Conservation (phyloP, 331 rosid species). For the Erythrophleum ivorense region DNA sequence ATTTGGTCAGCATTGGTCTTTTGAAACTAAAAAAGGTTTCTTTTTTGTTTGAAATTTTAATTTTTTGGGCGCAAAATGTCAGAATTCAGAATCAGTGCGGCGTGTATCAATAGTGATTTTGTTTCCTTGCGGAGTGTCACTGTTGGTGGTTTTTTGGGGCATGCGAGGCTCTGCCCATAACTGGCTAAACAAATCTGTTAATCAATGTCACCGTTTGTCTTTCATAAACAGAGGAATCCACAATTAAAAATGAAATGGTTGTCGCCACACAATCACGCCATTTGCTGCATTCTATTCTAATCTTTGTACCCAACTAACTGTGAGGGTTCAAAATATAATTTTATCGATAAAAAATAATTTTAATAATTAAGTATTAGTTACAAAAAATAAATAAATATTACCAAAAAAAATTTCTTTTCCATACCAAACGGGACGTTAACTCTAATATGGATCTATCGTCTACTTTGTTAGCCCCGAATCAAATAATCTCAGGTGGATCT, state of each 20-base stretch:
- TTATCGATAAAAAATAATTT: no score
- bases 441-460: neutral
- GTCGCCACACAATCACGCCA: constrained; percentile 1
- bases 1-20: constrained; percentile 20
- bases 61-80: constrained; percentile 32
- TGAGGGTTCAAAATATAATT: no score
- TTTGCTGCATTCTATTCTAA: neutral
- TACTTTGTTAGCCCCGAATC: neutral
- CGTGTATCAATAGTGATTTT: neutral
- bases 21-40: neutral
- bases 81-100: neutral
- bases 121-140: constrained; percentile 2
- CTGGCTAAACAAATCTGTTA: neutral
- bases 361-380: no score
- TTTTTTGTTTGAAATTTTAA: neutral
- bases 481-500: neutral
- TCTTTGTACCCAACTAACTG: neutral
- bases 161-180: neutral
- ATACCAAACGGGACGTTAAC: neutral
- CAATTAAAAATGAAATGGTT: neutral
- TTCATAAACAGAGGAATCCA: neutral
- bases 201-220: neutral
- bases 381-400: no score
- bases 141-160: neutral
- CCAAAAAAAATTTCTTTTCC: no score